These are phyloP conservation scores for Leptodontidium sp. DNA, from an alignment of 2,329 filamentous ascomycete genomes.

Conservation along the genomic window DNA sequence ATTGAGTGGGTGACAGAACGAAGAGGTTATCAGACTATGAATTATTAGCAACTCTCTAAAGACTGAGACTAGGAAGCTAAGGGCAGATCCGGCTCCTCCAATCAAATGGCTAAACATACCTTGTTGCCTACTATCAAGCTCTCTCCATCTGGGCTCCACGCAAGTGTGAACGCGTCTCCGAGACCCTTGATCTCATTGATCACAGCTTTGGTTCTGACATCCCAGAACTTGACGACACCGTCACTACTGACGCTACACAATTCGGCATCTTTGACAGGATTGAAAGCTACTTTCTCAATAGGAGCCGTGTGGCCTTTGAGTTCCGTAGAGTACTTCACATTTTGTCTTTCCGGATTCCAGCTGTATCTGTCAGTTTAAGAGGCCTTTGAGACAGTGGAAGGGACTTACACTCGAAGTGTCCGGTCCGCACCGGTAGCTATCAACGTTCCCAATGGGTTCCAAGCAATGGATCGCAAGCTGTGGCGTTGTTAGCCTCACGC, in stretches of 20 bases:
- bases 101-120: slow-evolving; percentile 56
- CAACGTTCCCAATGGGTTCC: slow-evolving; percentile 85
- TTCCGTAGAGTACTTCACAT: slow-evolving; percentile 78
- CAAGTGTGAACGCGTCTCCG: slow-evolving; percentile 74
- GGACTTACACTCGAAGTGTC: slow-evolving; percentile 67
- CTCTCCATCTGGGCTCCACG: slow-evolving; percentile 76
- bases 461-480: slow-evolving; percentile 81
- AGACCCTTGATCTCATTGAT: slow-evolving; percentile 73
- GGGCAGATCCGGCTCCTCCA: slow-evolving; percentile 19
- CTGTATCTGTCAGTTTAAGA: slow-evolving; percentile 27
- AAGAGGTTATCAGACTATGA: slow-evolving; percentile 67
- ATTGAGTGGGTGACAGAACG: slow-evolving; percentile 66
- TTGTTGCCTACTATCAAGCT: slow-evolving; percentile 77
- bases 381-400: not conserved
- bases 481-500: slow-evolving; percentile 1
- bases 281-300: slow-evolving; percentile 81
- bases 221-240: slow-evolving; percentile 81
- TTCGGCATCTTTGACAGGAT: slow-evolving; percentile 79
- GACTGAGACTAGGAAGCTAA: not conserved
- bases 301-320: slow-evolving; percentile 71
- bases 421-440: slow-evolving; percentile 82
- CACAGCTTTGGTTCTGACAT: slow-evolving; percentile 75
- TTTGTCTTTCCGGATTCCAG: slow-evolving; percentile 82
- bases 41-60: not conserved
- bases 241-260: slow-evolving; percentile 78